phyloP scores from a whole-genome alignment of 192 early-diverging fungal species.

The Backusella psychrophila region DNA sequence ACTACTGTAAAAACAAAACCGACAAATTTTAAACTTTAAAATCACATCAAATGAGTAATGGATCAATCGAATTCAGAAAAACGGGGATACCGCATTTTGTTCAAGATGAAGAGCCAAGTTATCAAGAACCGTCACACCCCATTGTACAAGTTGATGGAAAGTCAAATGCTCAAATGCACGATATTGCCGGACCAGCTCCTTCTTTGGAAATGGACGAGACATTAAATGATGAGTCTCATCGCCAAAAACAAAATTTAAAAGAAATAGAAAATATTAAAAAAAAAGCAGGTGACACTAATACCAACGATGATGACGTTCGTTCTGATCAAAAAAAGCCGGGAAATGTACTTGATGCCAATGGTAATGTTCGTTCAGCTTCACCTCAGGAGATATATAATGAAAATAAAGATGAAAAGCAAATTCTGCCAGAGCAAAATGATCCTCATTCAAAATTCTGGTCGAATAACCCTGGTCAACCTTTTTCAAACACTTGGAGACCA shows the following conservation, averaged over 20 bases:
- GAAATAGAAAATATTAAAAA: slow-evolving; percentile 9
- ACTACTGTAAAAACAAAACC: neutral
- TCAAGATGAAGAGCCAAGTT: neutral
- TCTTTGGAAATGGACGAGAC: neutral
- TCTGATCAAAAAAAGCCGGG: neutral
- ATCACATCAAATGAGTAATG: neutral
- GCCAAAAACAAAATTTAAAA: neutral
- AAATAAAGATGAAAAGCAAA: neutral
- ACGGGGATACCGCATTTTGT: neutral
- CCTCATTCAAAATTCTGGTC: slow-evolving; percentile 9
- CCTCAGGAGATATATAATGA: neutral
- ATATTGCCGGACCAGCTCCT: neutral
- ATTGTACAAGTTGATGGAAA: neutral
- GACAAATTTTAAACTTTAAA: neutral
- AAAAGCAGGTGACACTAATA: neutral
- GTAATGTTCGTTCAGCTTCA: neutral
- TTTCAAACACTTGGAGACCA: neutral
- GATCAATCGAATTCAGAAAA: neutral
- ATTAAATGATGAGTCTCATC: neutral
- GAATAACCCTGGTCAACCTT: neutral
- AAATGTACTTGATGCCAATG: slow-evolving; percentile 6
- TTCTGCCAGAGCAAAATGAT: neutral
- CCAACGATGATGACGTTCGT: neutral
- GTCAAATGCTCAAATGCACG: neutral
- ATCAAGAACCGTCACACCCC: neutral